Evolutionary conservation across 2,329 filamentous ascomycete species (phyloP), one percentile per base, ranked within the genome.

Genomic region (Monosporascus ibericus): DNA sequence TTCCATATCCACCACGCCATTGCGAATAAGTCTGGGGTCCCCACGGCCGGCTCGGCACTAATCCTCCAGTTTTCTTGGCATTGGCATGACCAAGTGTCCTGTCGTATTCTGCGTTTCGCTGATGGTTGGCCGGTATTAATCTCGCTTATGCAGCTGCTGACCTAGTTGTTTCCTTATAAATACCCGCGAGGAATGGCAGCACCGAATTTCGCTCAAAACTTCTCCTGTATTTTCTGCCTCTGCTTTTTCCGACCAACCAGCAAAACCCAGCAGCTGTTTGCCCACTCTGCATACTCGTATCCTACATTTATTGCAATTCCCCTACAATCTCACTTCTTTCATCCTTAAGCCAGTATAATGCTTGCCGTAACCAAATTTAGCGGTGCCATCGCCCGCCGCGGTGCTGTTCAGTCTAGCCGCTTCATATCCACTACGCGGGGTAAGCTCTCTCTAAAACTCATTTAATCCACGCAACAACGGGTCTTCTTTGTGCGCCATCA

Each of bases 321-420:
- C 3, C 22, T 24, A 11, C 18, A 42, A 42, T 20, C 39, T 14
- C 39, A 42, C 18, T 14, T 15, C 18, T n/a, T 49, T 50, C 24
- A 24, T 27, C 18, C 11, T 34, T 15, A 50, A 40, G 48, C 49
- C 50, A 44, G 22, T 51, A 59, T 52, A 50, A 63, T 63, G 58
- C 37, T 58, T 55, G 51, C 58, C 49, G 53, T 58, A 27, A 60
- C 58, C 54, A 58, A 56, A 53, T 42, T 60, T 48, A 50, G 54
- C 42, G 54, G 56, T 52, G 52, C 54, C 48, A 56, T 55, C 51
- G 60, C 59, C 53, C 59, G 59, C 50, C 50, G 55, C 56, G 58
- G 56, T 52, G 37, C 58, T 40, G 58, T 60, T 50, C 59, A 59
- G 57, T 54, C 58, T 24, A 17, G 25, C 39, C 59, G 59, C 52